Conservation (phyloP, 768 basidiomycete species). For the Podaxis sp. region DNA sequence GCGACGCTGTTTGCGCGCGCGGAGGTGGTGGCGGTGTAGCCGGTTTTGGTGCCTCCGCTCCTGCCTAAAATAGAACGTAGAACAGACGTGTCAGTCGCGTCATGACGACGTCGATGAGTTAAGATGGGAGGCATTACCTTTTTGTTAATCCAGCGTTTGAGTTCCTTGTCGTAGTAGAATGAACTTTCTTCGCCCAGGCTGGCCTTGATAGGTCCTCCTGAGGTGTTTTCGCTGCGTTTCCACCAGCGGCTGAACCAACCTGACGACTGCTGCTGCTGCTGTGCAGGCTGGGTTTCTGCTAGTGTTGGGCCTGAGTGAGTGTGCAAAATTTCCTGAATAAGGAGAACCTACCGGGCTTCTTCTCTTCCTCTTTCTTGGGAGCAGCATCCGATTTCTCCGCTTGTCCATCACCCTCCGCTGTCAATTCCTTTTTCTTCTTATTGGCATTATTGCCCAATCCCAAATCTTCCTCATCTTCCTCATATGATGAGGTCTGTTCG, state of each 20-base stretch:
- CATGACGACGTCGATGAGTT: background rate
- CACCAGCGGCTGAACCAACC: conserved; percentile 86
- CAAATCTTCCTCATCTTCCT: conserved; percentile 74
- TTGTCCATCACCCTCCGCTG: conserved; percentile 25
- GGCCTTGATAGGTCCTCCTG: conserved; percentile 79
- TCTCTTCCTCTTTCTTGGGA: conserved; percentile 19
- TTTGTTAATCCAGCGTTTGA: conserved; percentile 95
- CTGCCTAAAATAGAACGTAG: conserved; percentile 42
- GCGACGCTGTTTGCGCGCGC: conserved; percentile 85
- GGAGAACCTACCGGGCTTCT: conserved; percentile 27
- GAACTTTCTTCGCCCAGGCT: conserved; percentile 88
- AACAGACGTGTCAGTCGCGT: background rate
- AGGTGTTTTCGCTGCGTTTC: conserved; percentile 56
- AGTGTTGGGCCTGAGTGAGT: background rate
- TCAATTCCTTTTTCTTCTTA: conserved; percentile 38
- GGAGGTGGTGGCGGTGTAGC: conserved; percentile 65
- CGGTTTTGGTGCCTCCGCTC: conserved; percentile 53
- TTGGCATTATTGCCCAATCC: conserved; percentile 75
- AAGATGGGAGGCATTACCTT: conserved; percentile 50
- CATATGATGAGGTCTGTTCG: conserved; percentile 17
- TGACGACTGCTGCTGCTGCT: conserved; percentile 22
- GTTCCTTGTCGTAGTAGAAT: conserved; percentile 94
- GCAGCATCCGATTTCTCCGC: conserved; percentile 19
- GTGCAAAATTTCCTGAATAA: background rate
- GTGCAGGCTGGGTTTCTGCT: conserved; percentile 16